Evolutionary conservation across 345 rosid genomes (phyloP).

Genomic region (Alliaria petiolata): DNA sequence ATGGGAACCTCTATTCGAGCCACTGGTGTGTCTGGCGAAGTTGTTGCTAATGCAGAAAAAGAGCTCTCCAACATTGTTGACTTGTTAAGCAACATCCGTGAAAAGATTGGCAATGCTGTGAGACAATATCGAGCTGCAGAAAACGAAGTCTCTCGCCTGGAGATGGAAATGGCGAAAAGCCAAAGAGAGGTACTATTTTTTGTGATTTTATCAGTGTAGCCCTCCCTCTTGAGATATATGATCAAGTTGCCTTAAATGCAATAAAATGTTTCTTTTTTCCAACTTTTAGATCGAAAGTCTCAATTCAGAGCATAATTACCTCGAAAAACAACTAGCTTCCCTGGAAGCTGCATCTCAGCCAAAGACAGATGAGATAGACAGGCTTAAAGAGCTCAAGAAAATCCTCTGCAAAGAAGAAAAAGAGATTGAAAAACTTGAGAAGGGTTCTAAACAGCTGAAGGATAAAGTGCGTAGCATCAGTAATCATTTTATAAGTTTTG

Average conservation of each 20-base stretch:
- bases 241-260: slow-evolving; percentile 5
- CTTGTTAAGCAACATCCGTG: slow-evolving; percentile 51
- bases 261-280: slow-evolving; percentile 6
- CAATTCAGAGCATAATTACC: slow-evolving; percentile 61
- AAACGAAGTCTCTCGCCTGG: slow-evolving; percentile 51
- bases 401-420: slow-evolving; percentile 57
- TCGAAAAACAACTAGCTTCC: slow-evolving; percentile 73
- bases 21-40: slow-evolving; percentile 68
- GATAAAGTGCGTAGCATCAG: slow-evolving; percentile 49
- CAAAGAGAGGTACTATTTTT: slow-evolving; percentile 63
- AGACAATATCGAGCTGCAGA: slow-evolving; percentile 63
- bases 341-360: slow-evolving; percentile 80
- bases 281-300: slow-evolving; percentile 68
- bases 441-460: slow-evolving; percentile 74
- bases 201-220: not conserved
- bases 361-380: slow-evolving; percentile 62
- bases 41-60: slow-evolving; percentile 59
- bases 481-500: not conserved
- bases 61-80: slow-evolving; percentile 61
- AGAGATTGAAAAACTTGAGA: slow-evolving; percentile 60
- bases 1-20: slow-evolving; percentile 93
- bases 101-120: slow-evolving; percentile 60
- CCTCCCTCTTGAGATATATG: slow-evolving; percentile 1
- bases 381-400: slow-evolving; percentile 60
- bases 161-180: slow-evolving; percentile 89